phyloP scores from a whole-genome alignment of 2,329 filamentous ascomycete genomes.

The Fusarium tupiense region DNA sequence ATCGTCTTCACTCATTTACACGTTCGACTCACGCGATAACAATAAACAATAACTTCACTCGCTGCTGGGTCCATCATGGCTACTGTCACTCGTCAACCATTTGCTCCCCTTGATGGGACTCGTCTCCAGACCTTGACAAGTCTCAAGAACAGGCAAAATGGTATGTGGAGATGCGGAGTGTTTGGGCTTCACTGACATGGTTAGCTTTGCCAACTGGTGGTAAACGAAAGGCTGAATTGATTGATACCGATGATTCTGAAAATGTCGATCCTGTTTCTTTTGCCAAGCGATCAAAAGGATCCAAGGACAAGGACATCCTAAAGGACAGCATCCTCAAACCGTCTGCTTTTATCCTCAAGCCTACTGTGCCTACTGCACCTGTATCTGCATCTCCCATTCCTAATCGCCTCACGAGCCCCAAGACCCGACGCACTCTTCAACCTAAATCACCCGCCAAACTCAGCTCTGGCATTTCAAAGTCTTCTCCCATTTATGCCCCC shows the following conservation, averaged over 20 bases:
- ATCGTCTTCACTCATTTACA: conserved; percentile 14
- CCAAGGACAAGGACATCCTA: conserved; percentile 26
- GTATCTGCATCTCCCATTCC: conserved; percentile 44
- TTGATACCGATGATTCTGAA: conserved; percentile 65
- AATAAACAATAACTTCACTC: conserved; percentile 24
- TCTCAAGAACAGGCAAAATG: conserved; percentile 81
- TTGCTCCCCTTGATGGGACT: conserved; percentile 75
- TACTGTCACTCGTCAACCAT: conserved; percentile 73
- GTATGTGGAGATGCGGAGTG: conserved; percentile 55
- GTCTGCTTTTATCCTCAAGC: conserved; percentile 57
- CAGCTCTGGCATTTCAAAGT: conserved; percentile 55
- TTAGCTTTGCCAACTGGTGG: conserved; percentile 55
- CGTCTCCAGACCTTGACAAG: conserved; percentile 78
- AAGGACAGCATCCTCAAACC: conserved; percentile 61
- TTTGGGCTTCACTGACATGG: conserved; percentile 23
- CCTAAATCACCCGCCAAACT: conserved; percentile 64
- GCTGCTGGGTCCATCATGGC: conserved; percentile 56
- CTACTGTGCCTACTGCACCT: conserved; percentile 45
- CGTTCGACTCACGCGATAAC: conserved; percentile 24
- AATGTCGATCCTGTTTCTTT: conserved; percentile 69
- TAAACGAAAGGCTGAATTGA: conserved; percentile 68
- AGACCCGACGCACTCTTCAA: conserved; percentile 57
- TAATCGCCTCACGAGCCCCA: conserved; percentile 48
- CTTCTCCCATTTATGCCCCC: conserved; percentile 70
- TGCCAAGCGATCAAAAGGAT: conserved; percentile 68